phyloP scores from a whole-genome alignment of 768 basidiomycete species.

The Tubosaeta sp. region DNA sequence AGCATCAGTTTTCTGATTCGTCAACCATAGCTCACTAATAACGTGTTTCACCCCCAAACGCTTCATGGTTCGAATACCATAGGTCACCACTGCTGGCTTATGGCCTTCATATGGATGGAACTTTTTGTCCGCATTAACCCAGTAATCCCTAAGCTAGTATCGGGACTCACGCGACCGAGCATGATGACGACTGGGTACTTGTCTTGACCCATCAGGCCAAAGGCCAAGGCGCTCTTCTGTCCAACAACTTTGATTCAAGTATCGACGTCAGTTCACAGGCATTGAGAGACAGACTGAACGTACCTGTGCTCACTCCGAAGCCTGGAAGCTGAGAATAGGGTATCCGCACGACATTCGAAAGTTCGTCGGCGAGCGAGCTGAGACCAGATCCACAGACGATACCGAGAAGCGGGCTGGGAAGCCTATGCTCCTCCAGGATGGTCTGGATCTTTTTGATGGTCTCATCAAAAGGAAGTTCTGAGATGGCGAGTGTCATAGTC shows the following conservation, averaged over 20 bases:
- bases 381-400: conserved; percentile 89
- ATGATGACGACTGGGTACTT: conserved; percentile 84
- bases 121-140: conserved; percentile 34
- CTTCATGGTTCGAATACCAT: conserved; percentile 78
- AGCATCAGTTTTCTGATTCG: not conserved
- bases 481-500: conserved; percentile 7
- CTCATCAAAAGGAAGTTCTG: conserved; percentile 25
- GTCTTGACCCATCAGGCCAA: conserved; percentile 65
- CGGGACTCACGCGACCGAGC: conserved; percentile 68
- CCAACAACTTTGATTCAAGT: conserved; percentile 56
- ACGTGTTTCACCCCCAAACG: conserved; percentile 69
- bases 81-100: conserved; percentile 60
- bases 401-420: conserved; percentile 62
- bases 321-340: conserved; percentile 68
- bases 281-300: conserved; percentile 4
- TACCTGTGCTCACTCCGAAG: conserved; percentile 76
- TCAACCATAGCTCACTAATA: conserved; percentile 53
- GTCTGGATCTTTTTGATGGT: conserved; percentile 27
- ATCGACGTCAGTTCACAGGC: not conserved
- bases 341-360: conserved; percentile 55
- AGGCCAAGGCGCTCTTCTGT: conserved; percentile 76
- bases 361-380: conserved; percentile 61
- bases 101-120: conserved; percentile 89
- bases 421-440: conserved; percentile 25
- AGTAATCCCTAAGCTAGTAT: not conserved